These are phyloP conservation scores for Ceratonia siliqua DNA, from an alignment of 306 rosid genomes.

Conservation along the genomic window DNA sequence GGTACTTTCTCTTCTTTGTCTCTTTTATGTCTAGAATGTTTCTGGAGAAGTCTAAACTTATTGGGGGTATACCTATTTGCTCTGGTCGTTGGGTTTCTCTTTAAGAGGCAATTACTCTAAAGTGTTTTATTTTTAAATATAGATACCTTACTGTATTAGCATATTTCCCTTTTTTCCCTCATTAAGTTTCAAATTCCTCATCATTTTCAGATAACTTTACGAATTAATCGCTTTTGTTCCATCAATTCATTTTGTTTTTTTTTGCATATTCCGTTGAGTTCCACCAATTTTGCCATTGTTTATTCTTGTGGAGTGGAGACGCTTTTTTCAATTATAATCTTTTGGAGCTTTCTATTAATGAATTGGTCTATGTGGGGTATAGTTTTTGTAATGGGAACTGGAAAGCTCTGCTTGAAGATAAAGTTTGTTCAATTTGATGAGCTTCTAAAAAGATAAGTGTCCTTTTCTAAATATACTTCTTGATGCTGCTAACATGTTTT, in stretches of 20 bases:
- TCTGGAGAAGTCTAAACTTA: too few relatives aligned
- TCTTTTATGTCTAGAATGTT: too few relatives aligned
- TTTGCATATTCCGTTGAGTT: constrained; percentile 11
- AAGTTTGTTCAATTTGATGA: constrained; percentile 31
- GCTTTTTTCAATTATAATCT: constrained; percentile 2
- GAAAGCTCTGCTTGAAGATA: too few relatives aligned
- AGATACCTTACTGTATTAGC: too few relatives aligned
- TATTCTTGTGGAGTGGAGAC: constrained; percentile 14
- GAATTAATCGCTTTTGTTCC: neutral
- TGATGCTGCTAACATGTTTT: constrained; percentile 33
- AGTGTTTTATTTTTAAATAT: neutral
- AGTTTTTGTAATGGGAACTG: too few relatives aligned
- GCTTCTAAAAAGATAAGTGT: constrained; percentile 27
- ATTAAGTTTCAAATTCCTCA: too few relatives aligned
- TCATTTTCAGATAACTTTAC: neutral
- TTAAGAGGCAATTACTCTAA: too few relatives aligned
- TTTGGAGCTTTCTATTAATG: constrained; percentile 27
- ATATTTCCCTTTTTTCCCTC: too few relatives aligned
- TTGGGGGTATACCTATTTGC: too few relatives aligned
- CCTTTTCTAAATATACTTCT: constrained; percentile 32
- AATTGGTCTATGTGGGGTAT: constrained; percentile 39
- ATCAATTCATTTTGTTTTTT: constrained; percentile 20
- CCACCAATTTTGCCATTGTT: neutral
- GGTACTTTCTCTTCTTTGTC: constrained; percentile 29
- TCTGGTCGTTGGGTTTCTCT: too few relatives aligned